phyloP scores from a whole-genome alignment of 768 basidiomycete species.

The Leccinum subgranulosum region DNA sequence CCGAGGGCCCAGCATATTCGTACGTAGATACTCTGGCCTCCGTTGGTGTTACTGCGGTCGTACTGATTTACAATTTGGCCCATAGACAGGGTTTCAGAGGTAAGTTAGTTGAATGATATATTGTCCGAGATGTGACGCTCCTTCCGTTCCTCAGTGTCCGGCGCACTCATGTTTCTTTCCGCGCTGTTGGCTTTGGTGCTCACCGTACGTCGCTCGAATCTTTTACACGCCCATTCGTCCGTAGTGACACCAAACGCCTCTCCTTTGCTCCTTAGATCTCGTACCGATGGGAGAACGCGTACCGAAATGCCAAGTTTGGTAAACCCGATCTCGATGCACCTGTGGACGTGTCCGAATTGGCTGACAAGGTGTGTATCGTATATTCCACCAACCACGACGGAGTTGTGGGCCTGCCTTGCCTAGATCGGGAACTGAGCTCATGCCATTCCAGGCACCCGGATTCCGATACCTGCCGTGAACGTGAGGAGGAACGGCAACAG shows the following conservation, averaged over 20 bases:
- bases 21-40: conserved; percentile 11
- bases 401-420: neutral
- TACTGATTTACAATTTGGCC: neutral
- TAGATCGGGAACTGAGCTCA: neutral
- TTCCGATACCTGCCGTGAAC: conserved; percentile 53
- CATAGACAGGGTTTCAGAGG: conserved; percentile 19
- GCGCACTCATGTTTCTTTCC: conserved; percentile 24
- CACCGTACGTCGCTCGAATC: conserved; percentile 10
- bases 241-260: neutral
- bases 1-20: conserved; percentile 39
- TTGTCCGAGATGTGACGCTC: neutral
- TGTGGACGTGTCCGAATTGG: conserved; percentile 64
- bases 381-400: neutral
- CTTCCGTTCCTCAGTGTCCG: neutral
- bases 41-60: neutral
- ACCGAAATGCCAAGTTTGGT: conserved; percentile 52
- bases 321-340: conserved; percentile 42
- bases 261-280: conserved; percentile 41
- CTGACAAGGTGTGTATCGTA: conserved; percentile 43
- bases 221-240: neutral
- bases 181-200: conserved; percentile 18
- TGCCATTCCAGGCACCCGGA: conserved; percentile 45
- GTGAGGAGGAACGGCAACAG: neutral
- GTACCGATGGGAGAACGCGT: conserved; percentile 59
- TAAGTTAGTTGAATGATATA: neutral